Evolutionary conservation across 768 basidiomycete species (phyloP), one percentile per base, ranked within the genome.

Genomic region (Boletus pseudopeckii): DNA sequence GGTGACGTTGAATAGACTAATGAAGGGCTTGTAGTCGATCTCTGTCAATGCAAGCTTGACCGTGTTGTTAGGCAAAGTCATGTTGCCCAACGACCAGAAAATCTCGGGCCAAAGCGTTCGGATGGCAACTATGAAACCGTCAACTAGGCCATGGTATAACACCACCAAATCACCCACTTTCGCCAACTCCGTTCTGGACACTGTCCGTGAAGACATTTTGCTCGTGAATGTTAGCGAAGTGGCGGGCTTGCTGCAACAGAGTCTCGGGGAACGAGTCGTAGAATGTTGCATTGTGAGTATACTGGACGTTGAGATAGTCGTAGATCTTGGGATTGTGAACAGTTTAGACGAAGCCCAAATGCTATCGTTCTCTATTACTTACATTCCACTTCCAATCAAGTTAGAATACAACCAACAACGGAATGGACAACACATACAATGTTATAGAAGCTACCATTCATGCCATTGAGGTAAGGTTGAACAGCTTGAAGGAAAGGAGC

Each of bases 21-120:
- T 85, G 77, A 94, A 90, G 11, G 91, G 85, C 72, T 93, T 91
- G 75, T 93, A 93, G 56, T 90, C 88, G 7, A 86, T 82, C 72
- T 86, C 82, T 56, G 88, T 78, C 61, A 92, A 71, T 64, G 85
- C 78, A 67, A 94, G 76, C 66, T 90, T 86, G 51, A 93, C 80
- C 32, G 85, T 85, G 71, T 90, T 86, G 57, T 76, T 79, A 56
- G 84, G 78, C 72, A 82, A 82, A 15, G 86, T 81, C 73, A 95
- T 86, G 64, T 83, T 84, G 61, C 88, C 82, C 55, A 94, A 77
- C 20, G 86, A 82, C 55, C 70, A 75, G 55, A 92, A 75, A 66
- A 95, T 81, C 33, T 85, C 82, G 58, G 84, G 80, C 50, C 90
- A 74, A 55, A 91, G 71, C 11, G 90, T 88, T 58, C 87, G 85